Evolutionary conservation across 2,329 filamentous ascomycete genomes (phyloP), one percentile per base, ranked within the genome.

Genomic region (Raffaelea albimanens): DNA sequence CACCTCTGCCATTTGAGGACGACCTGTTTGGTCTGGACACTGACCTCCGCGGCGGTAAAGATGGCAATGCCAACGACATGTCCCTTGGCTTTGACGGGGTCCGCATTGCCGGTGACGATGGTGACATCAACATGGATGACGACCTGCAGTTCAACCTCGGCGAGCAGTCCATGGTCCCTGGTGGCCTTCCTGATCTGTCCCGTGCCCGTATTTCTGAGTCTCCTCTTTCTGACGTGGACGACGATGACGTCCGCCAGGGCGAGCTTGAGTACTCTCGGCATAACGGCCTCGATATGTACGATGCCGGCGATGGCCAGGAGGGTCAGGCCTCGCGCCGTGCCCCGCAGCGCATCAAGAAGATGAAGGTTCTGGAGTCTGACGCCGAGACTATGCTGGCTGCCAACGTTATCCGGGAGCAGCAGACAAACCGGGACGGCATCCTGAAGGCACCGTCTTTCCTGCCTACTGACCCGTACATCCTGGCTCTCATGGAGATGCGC

Each of bases 401-500:
- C 56, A 73, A 72, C 29, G 80, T 91, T 55, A 89, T 98, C 66
- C 88, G 87, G 62, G 82, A 85, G 54, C 88, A 94, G 62, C 89
- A 95, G 62, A 76, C 82, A 49, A 87, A 95, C 61, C 85, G 86
- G 54, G 84, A 87, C 41, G 87, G 85, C 58, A 97, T 97, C 52
- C 73, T 95, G 49, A 90, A 85, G 65, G 78, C 84, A 2, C 81
- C 86, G 7, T 81, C 82, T 1, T 95, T 94, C 65, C 72, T 98
- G 40, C 88, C 91, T 2, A 82, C 87, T 36, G 89, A 98, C 56
- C 87, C 90, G 2, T 81, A 91, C 46, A 73, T 97, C 14, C 75
- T 97, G 25, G 87, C 88, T 31, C 71, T 98, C 20, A 85, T 95
- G 72, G 87, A 90, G 57, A 85, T 96, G 76, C 93, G 96, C 64